A percentile compares a stretch with the other conserved stretches of the same genome.
phyloP scores from a whole-genome alignment of 805 yeast species.

The Pichia kluyveri region DNA sequence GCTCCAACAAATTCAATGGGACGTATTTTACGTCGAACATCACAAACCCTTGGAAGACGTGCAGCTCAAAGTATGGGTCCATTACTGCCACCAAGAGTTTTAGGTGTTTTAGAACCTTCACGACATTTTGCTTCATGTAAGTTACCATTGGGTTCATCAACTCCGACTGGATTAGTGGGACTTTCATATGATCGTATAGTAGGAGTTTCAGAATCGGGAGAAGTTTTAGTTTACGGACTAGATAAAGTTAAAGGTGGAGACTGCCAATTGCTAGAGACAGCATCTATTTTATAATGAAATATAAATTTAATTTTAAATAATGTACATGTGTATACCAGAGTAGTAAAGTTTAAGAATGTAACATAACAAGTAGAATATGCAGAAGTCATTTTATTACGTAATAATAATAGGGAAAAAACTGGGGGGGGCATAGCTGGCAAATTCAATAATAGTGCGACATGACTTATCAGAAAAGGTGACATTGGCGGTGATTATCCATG shows the following conservation, averaged over 20 bases:
- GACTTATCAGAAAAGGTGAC: too few species aligned
- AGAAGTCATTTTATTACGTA: too few species aligned
- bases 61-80: constrained; percentile 88
- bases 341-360: not conserved
- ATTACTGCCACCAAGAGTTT: constrained; percentile 75
- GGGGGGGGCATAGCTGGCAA: too few species aligned
- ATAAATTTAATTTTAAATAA: too few species aligned
- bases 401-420: too few species aligned
- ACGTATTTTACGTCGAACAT: constrained; percentile 64
- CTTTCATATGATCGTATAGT: constrained; percentile 31
- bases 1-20: constrained; percentile 47
- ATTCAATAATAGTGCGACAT: too few species aligned
- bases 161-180: too few species aligned
- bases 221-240: constrained; percentile 40
- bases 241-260: constrained; percentile 93
- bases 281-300: constrained; percentile 19
- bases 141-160: constrained; percentile 25
- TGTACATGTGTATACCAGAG: too few species aligned
- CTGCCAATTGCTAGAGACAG: constrained; percentile 68
- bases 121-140: constrained; percentile 82
- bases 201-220: constrained; percentile 33
- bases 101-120: constrained; percentile 83
- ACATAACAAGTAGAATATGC: too few species aligned
- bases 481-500: too few species aligned
- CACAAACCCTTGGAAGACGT: constrained; percentile 65